These are phyloP conservation scores for Salinomyces thailandicus DNA, from an alignment of 2,329 filamentous ascomycete species.

Conservation along the genomic window DNA sequence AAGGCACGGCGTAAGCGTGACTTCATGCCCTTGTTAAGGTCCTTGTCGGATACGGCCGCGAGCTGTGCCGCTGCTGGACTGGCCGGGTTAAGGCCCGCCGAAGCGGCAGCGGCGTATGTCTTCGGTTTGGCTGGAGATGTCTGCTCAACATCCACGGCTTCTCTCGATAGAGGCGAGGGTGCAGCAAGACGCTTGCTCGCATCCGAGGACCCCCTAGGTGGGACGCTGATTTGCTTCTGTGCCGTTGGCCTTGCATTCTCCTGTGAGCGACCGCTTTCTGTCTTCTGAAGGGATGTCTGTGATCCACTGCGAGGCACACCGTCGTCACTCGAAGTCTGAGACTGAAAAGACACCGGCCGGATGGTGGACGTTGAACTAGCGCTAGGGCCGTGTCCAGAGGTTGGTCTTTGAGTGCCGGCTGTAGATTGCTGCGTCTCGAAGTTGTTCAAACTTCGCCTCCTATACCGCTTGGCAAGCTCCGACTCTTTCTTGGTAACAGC, in stretches of 20 bases:
- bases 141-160: conserved; percentile 28
- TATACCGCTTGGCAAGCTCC: conserved; percentile 64
- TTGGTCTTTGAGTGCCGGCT: conserved; percentile 16
- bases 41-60: conserved; percentile 76
- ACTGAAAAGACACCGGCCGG: conserved; percentile 23
- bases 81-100: conserved; percentile 13
- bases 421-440: conserved; percentile 33
- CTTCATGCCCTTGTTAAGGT: conserved; percentile 68
- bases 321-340: conserved; percentile 27
- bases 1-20: conserved; percentile 81
- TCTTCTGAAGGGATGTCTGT: conserved; percentile 9
- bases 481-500: conserved; percentile 48
- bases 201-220: conserved; percentile 30
- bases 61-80: conserved; percentile 77
- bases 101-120: conserved; percentile 23
- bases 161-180: conserved; percentile 39
- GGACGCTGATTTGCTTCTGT: conserved; percentile 16
- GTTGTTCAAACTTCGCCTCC: conserved; percentile 72
- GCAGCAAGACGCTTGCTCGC: conserved; percentile 31
- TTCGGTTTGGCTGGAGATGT: conserved; percentile 19
- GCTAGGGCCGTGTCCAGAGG: conserved; percentile 16
- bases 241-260: conserved; percentile 12
- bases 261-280: conserved; percentile 5
- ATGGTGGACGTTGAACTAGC: conserved; percentile 23
- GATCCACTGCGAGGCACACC: conserved; percentile 14